Evolutionary conservation across 1,284 basidiomycete genomes (phyloP), one percentile per base, ranked within the genome.

Genomic region (Neonothopanus nambi): DNA sequence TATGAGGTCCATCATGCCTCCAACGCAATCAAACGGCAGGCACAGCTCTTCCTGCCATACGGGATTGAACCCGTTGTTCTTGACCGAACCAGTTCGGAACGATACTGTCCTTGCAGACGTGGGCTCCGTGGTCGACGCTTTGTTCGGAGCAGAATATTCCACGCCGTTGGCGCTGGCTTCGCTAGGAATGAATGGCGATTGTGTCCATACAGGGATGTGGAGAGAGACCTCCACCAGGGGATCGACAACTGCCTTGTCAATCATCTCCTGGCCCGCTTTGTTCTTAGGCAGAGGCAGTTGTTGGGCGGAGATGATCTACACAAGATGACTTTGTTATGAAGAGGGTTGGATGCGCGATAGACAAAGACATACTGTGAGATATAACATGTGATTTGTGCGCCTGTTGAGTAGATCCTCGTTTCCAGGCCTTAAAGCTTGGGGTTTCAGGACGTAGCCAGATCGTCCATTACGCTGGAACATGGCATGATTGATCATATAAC

Each of bases 371-470:
- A 71, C 86, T 2, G 81, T 87, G 55, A 93, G 67, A 51, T 87
- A 82, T 4, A 95, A 71, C 54, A 74, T 72, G 62, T 89, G 86
- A 40, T 77, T 78, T 1, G 82, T 86, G 24, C 75, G 75, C 43
- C 76, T 76, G 30, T 72, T 63, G 2, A 89, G 69, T 2, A 81
- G 68, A 24, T 87, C 81, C 61, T 89, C 84, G 57, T 85, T 80
- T 44, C 82, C 79, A 33, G 74, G 70, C 12, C 93, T 81, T 17
- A 99, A 77, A 0, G 88, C 85, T 3, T 76, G 74, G 1, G 96
- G 97, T 68, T 98, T 98, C 41, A 98, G 80, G 5, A 98, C 88
- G 65, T 94, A 98, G 1, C 97, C 96, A 11, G 83, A 81, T 15
- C 85, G 80, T 3, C 89, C 91, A 61, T 95, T 95, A 6, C 90